Evolutionary conservation across 805 yeast species (phyloP), one percentile per base, ranked within the genome.

Genomic region (Candida patagonica): DNA sequence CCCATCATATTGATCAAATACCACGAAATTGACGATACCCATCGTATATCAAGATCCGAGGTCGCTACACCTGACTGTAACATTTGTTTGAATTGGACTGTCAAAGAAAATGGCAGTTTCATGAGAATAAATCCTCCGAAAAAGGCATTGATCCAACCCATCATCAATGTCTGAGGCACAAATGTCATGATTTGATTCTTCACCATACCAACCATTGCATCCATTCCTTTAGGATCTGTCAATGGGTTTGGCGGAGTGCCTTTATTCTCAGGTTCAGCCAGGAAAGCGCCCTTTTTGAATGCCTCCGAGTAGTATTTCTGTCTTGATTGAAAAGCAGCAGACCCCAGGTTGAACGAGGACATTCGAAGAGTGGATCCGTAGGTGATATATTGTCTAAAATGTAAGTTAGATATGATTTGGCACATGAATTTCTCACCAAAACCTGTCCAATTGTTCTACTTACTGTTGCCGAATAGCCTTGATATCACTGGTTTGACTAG

Each of bases 1-100:
- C 97, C 97, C 37, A 88, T 60, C 45, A 86, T 73, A 41, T 86
- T 83, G 40, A 89, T 82, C 58, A 92, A 84, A 59, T 89, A 92
- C 97, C 97, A 92, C 4, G 96, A 86, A 16, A 92, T 80, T 2
- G 95, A 78, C 26, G 92, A 80, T 13, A 92, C 97, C 76, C 95
- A 92, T 21, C 94, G 67, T 6, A 80, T 95, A 55, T 88, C 92
- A 42, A 92, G 66, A 52, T 89, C 94, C 1, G 79, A 70, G 0
- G 97, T 87, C 42, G 69, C 71, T 10, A 92, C 80, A 6, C 96
- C 95, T 22, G 74, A 75, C 61, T 92, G 98, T 31, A 92, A 63
- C 94, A 92, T 88, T 43, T 82, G 74, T 60, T 92, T 92, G 67
- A 92, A 92, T 44, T 88, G 78, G 24, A 78, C 69, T 0, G 97